Percentiles rank a stretch among this genome's conserved stretches.
phyloP scores from a whole-genome alignment of 2,329 filamentous ascomycete genomes.

The Talaromyces sp. region DNA sequence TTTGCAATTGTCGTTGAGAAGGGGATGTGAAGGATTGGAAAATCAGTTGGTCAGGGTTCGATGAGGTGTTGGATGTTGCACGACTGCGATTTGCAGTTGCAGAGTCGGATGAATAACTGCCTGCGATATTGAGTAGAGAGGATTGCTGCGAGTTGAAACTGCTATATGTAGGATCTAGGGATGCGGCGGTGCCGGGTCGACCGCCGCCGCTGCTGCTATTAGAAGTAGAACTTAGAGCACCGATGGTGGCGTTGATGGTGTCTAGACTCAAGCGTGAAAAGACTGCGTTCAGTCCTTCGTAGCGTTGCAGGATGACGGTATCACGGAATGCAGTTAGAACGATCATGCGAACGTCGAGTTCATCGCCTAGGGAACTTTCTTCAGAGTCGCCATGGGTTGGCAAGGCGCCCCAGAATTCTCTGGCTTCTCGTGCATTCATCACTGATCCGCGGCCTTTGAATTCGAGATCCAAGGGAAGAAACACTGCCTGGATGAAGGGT shows the following conservation, averaged over 20 bases:
- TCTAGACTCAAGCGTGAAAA: constrained; percentile 88
- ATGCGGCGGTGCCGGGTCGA: constrained; percentile 71
- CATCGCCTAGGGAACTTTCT: constrained; percentile 49
- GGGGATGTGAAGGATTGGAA: constrained; percentile 43
- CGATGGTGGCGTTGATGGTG: constrained; percentile 58
- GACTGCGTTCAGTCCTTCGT: constrained; percentile 81
- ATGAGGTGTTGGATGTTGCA: constrained; percentile 79
- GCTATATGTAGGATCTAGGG: constrained; percentile 68
- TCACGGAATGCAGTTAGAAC: constrained; percentile 87
- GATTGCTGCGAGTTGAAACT: constrained; percentile 73
- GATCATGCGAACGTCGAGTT: constrained; percentile 82
- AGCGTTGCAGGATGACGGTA: constrained; percentile 79
- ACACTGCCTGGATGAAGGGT: constrained; percentile 92
- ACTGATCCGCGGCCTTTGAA: constrained; percentile 80
- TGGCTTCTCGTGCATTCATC: constrained; percentile 72
- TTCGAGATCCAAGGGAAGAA: constrained; percentile 87
- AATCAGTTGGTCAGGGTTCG: constrained; percentile 43
- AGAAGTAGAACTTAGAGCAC: constrained; percentile 38
- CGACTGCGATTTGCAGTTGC: constrained; percentile 63
- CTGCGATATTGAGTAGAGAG: constrained; percentile 69
- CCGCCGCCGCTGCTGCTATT: constrained; percentile 45
- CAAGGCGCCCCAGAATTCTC: constrained; percentile 84
- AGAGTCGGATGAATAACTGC: constrained; percentile 51
- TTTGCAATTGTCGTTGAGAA: constrained; percentile 32
- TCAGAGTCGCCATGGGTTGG: constrained; percentile 43